These are phyloP conservation scores for Zelopaecilomyces penicillatus DNA, from an alignment of 2,329 filamentous ascomycete species.

Conservation along the genomic window DNA sequence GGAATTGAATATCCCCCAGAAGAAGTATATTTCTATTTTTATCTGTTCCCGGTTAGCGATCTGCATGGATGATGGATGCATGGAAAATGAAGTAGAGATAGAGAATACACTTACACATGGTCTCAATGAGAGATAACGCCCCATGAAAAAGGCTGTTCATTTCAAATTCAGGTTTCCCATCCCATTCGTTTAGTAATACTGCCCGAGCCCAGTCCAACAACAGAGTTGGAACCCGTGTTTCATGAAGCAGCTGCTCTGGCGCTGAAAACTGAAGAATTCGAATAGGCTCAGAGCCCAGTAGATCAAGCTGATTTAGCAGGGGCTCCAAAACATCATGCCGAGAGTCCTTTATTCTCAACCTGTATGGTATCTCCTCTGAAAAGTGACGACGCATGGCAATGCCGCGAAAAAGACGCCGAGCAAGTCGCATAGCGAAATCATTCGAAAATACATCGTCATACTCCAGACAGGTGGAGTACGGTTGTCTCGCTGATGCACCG, in stretches of 20 bases:
- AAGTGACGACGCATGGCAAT: slow-evolving; percentile 46
- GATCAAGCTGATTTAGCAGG: slow-evolving; percentile 46
- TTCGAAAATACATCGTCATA: slow-evolving; percentile 58
- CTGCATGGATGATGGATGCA: neutral
- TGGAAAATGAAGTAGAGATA: neutral
- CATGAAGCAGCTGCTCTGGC: slow-evolving; percentile 45
- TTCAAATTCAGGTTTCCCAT: slow-evolving; percentile 62
- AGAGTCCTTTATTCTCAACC: slow-evolving; percentile 24
- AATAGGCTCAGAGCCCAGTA: slow-evolving; percentile 36
- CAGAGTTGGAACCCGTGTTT: slow-evolving; percentile 47
- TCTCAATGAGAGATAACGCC: slow-evolving; percentile 63
- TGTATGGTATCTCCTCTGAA: slow-evolving; percentile 32
- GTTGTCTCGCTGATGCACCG: slow-evolving; percentile 37
- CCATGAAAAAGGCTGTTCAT: slow-evolving; percentile 67
- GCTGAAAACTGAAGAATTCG: slow-evolving; percentile 41
- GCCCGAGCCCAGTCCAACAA: slow-evolving; percentile 65
- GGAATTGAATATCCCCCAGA: slow-evolving; percentile 61
- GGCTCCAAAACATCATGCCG: slow-evolving; percentile 34
- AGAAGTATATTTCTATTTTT: slow-evolving; percentile 55
- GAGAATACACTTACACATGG: slow-evolving; percentile 53
- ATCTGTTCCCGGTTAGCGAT: slow-evolving; percentile 34
- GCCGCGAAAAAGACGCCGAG: slow-evolving; percentile 49
- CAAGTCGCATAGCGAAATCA: slow-evolving; percentile 50
- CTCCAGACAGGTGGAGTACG: slow-evolving; percentile 43
- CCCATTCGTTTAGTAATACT: slow-evolving; percentile 72